Evolutionary conservation across 129 eudicot genomes (phyloP), one percentile per base, ranked within the genome.

Genomic region (Calendula officinalis): DNA sequence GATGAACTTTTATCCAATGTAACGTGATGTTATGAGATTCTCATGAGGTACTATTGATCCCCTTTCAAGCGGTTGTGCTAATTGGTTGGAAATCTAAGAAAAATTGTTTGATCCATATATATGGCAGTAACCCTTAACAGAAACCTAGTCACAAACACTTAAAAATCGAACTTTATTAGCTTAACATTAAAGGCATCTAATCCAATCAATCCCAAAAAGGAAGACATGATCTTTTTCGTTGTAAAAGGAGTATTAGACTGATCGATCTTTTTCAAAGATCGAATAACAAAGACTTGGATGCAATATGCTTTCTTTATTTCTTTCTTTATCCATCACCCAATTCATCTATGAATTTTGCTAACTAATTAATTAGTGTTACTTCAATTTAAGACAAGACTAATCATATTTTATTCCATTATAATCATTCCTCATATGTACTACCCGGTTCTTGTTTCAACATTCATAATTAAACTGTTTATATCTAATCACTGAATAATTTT

Each of bases 211-310:
- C 68, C 32, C 73, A 57, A 14, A 66, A 74, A 48, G 73, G 73
- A 66, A 57, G 73, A 73, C 72, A 64, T 55, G 53, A 73, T 73
- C 59, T 46, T 62, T 62, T 38, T 72, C 56, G 72, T 72, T 64
- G 72, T 72, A 53, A 72, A 63, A 62, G 70, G 37, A 44, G 63
- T 52, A 65, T 14, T 62, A 53, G 64, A 52, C 70, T 70, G 61
- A 34, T 60, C 77, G 61, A 34, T 60, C 70, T 71, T 71, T 71
- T 62, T 72, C 64, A 53, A 72, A 43, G 64, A 22, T 22, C 30
- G 30, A 62, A 69, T 56, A 63, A 65, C 58, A 72, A 33, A 62
- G 50, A 62, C 70, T 22, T 43, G 27, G 63, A 62, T 62, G 36
- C 22, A 54, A 13, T 71, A 51, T 71, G 61, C 62, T 71, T 42